phyloP scores from a whole-genome alignment of 2,329 filamentous ascomycete genomes.

The Colletotrichum lupini region DNA sequence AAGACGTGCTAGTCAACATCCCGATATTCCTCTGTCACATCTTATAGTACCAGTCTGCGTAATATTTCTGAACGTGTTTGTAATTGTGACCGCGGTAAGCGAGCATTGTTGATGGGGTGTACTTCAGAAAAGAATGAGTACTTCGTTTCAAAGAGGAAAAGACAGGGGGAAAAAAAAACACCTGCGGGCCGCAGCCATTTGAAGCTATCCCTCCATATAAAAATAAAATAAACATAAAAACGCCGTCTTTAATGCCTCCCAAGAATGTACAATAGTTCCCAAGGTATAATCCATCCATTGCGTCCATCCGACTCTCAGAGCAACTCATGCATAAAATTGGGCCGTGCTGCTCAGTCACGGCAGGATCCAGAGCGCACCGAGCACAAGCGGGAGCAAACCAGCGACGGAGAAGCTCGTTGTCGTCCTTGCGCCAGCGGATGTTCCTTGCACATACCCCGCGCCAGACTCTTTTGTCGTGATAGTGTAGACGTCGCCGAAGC shows the following conservation, averaged over 20 bases:
- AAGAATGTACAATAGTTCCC: conserved; percentile 15
- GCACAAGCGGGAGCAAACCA: conserved; percentile 55
- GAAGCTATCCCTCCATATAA: neutral
- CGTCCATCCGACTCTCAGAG: neutral
- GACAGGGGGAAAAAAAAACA: neutral
- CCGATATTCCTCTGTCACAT: too few relatives aligned
- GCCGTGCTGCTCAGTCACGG: conserved; percentile 41
- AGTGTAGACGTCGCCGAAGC: conserved; percentile 82
- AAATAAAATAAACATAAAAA: neutral
- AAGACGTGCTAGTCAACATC: too few relatives aligned
- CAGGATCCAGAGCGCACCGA: conserved; percentile 52
- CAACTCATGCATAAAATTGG: neutral
- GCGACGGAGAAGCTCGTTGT: conserved; percentile 36
- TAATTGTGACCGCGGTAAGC: too few relatives aligned
- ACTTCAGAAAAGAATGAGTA: too few relatives aligned
- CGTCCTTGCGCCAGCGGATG: conserved; percentile 40
- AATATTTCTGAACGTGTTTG: too few relatives aligned
- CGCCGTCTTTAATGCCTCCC: conserved; percentile 35
- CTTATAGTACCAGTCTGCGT: too few relatives aligned
- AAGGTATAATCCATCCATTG: conserved; percentile 27
- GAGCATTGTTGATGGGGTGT: too few relatives aligned
- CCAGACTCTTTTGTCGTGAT: conserved; percentile 61
- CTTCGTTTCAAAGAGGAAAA: neutral
- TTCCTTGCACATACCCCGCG: conserved; percentile 33
- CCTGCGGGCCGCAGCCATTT: neutral